Percentiles rank a stretch among this genome's conserved stretches.
Conservation (phyloP, 2,329 filamentous ascomycete genomes). For the Epichloe coenophiala region DNA sequence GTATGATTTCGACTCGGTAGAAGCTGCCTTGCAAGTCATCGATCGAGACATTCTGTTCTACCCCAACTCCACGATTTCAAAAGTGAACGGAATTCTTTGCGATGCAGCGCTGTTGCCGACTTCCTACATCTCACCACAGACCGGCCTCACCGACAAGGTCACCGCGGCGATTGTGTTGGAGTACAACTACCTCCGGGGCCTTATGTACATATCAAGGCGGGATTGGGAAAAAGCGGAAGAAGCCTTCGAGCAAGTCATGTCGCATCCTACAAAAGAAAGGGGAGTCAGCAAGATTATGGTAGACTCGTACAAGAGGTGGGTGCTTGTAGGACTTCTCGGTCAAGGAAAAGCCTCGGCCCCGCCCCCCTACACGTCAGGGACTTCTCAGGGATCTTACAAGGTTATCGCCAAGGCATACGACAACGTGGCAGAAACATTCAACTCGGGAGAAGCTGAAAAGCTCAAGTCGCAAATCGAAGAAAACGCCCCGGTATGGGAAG, state of each 20-base stretch:
- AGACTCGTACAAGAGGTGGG: slow-evolving; percentile 86
- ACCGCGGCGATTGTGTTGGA: slow-evolving; percentile 43
- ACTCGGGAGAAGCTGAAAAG: slow-evolving; percentile 35
- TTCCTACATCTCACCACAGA: slow-evolving; percentile 45
- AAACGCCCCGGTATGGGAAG: slow-evolving; percentile 44
- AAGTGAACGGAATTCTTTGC: slow-evolving; percentile 28
- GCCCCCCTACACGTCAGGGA: slow-evolving; percentile 42
- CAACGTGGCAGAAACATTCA: slow-evolving; percentile 55
- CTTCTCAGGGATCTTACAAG: slow-evolving; percentile 42
- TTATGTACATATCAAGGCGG: slow-evolving; percentile 47
- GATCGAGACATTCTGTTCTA: slow-evolving; percentile 54
- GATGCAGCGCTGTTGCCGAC: slow-evolving; percentile 31
- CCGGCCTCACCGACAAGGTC: slow-evolving; percentile 43
- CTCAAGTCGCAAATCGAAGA: slow-evolving; percentile 52
- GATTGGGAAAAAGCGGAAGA: slow-evolving; percentile 50
- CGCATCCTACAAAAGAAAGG: slow-evolving; percentile 49
- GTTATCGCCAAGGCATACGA: slow-evolving; percentile 56
- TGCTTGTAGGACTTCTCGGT: slow-evolving; percentile 61
- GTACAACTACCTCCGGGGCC: slow-evolving; percentile 52
- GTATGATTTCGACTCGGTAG: slow-evolving; percentile 38
- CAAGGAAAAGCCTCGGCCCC: slow-evolving; percentile 44
- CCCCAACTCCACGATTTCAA: slow-evolving; percentile 30
- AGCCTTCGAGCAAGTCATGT: slow-evolving; percentile 51
- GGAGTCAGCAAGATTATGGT: slow-evolving; percentile 65
- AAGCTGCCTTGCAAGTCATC: slow-evolving; percentile 45